Base-by-base conservation (phyloP, 2,329 filamentous ascomycete species). In the Colletotrichum limetticola region DNA sequence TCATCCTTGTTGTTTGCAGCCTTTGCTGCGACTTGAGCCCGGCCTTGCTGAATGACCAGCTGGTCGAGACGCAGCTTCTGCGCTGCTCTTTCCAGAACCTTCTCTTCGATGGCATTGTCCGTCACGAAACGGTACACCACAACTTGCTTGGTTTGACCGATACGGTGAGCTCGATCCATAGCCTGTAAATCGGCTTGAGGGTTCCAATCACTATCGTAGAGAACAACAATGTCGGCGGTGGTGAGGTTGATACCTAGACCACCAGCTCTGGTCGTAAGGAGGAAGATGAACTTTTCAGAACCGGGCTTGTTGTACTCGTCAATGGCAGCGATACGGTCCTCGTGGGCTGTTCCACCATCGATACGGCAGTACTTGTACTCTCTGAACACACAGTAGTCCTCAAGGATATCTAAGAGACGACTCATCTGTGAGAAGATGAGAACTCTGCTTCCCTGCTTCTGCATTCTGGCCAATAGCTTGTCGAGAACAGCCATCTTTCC, bases 371-470 rank as follows among this genome's bases (percentile, higher is more conserved):
- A 99, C 75, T 97, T 93, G 85, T 94, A 98, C 37, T 95, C 92
- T 71, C 95, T 91, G 87, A 99, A 98, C 57, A 98, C 95, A 76
- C 96, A 98, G 83, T 99, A 99, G 82, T 99, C 97, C 81, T 99
- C 97, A 19, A 99, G 89, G 66, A 99, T 99, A 80, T 99, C 97
- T 55, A 99, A 86, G 52, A 98, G 89, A 89, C 97, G 94, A 79
- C 95, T 98, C 97, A 99, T 99, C 80, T 99, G 97, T 0, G 97
- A 99, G 85, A 99, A 99, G 78, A 99, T 98, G 68, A 99, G 90
- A n/a, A 99, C 95, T 76, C 97, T 91, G 80, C 95, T 98, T 55
- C 95, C 97, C 80, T 98, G 93, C 59, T 89, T 90, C 82, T 95
- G 89, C 85, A 99, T 91, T 59, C 95, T 91, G 78, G 89, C 92